Evolutionary conservation across 106 monocot genomes (phyloP), one percentile per base, ranked within the genome.

Genomic region (Dioscorea zingiberensis): DNA sequence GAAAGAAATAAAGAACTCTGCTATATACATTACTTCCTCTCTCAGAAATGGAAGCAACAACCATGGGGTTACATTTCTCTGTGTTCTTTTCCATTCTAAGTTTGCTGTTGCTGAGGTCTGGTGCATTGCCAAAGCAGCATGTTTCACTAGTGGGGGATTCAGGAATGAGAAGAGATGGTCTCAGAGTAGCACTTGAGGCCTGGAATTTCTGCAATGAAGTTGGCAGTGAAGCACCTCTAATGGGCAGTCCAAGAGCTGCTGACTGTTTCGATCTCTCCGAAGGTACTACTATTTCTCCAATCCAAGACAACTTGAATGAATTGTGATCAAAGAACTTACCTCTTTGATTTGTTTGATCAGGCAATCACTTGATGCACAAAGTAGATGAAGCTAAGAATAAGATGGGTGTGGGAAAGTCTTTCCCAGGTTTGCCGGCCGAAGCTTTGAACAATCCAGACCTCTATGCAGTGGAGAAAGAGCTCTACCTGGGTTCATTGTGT

Each of bases 171-270:
- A 81, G 87, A 67, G 90, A 90, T 44, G 87, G 84, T 13, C 71
- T 94, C 57, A 75, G 94, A 32, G 88, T 93, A 14, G 93, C 93
- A 3, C 65, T 85, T 14, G 93, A 93, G 55, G 93, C 80, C 18
- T 90, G 90, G 90, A 94, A 94, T 56, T 86, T 86, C 72, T 94
- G 90, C 86, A 94, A 94, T 55, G 94, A 94, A 69, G 94, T 90
- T 22, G 94, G 94, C 19, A 38, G 38, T 1, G 94, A 94, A 45
- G 94, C 86, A 3, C 82, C 89, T 7, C 32, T 27, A 15, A 90
- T 90, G 86, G 94, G 90, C 68, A 94, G 94, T 65, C 94, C 94
- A 9, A 81, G 94, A 59, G 74, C 69, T 2, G 94, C 89, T 15
- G 94, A 94, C 55, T 94, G 94, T 79, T 94, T 84, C 28, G 84